Base-by-base conservation (phyloP, 495 filamentous ascomycete species). In the Letharia columbiana region DNA sequence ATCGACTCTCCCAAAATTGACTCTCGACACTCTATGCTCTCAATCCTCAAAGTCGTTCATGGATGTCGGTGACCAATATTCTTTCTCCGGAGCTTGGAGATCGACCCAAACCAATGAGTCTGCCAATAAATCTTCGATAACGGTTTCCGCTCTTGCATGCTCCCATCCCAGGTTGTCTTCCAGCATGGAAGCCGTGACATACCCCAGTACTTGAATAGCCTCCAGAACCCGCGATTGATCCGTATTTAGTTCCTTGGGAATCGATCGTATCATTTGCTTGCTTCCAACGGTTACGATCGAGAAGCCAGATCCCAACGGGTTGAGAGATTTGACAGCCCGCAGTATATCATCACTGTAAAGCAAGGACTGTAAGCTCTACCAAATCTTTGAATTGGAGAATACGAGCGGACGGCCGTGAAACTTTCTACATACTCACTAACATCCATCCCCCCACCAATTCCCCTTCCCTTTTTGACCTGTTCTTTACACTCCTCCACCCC, bases 91-190 rank as follows among this genome's bases (percentile, higher is more conserved):
- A 23, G 84, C 86, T 75, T 98, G 92, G 60, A 81, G 83, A 77
- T 99, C 94, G 10, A 98, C 84, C 94, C 94, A 99, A 23, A 98
- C 89, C 75, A 99, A 83, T 35, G 90, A 90, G 72, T 96, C 93
- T 9, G 87, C 86, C n/a, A 97, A 75, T 33, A 99, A 75, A 75
- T 99, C 94, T 44, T 96, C 90, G 33, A 98, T 80, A 6, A 92
- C 92, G 0, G 95, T 96, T 72, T 89, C 84, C 28, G 92, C 90
- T 68, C 94, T 83, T 49, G 91, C 88, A 39, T 87, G 79, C 69
- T 91, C 87, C 94, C 94, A 99, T 13, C 79, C 81, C 23, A 98
- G 78, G 73, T 98, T 99, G n/a, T 87, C 77, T 77, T 89, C 89
- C 57, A 99, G 76, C 92, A 99, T 96, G 0, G 90, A 92, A 35